These are phyloP conservation scores for Ceratocystis eucalypticola DNA, from an alignment of 2,329 filamentous ascomycete species.

Conservation along the genomic window DNA sequence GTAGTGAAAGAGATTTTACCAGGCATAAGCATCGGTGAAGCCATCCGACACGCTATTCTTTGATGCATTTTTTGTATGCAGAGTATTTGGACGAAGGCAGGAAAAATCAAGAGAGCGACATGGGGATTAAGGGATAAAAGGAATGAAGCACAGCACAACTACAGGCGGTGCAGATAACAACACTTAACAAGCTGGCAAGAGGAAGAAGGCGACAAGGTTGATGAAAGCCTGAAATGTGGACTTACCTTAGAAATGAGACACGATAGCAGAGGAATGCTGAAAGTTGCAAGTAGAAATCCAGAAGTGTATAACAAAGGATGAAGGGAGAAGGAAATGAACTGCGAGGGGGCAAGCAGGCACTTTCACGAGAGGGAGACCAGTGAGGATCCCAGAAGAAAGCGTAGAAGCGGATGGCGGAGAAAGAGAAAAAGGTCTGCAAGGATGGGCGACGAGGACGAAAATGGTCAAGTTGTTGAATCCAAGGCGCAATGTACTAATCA, in stretches of 20 bases:
- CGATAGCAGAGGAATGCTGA: background rate
- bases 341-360: background rate
- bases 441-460: background rate
- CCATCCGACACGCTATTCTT: background rate
- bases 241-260: background rate
- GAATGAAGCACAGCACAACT: background rate
- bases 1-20: background rate
- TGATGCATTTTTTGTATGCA: background rate
- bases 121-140: background rate
- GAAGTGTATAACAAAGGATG: background rate
- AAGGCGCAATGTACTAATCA: background rate
- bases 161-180: constrained; percentile 1
- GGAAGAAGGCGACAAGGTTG: background rate
- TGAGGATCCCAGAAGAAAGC: background rate
- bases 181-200: background rate
- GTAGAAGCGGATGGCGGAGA: background rate
- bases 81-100: background rate
- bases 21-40: constrained; percentile 6
- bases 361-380: background rate
- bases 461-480: background rate
- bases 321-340: background rate
- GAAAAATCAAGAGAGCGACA: background rate
- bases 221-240: background rate
- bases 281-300: background rate
- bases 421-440: background rate